A percentile compares a stretch with the other conserved stretches of the same genome.
Conservation (phyloP, 345 rosid genomes). For the Brassica incana region DNA sequence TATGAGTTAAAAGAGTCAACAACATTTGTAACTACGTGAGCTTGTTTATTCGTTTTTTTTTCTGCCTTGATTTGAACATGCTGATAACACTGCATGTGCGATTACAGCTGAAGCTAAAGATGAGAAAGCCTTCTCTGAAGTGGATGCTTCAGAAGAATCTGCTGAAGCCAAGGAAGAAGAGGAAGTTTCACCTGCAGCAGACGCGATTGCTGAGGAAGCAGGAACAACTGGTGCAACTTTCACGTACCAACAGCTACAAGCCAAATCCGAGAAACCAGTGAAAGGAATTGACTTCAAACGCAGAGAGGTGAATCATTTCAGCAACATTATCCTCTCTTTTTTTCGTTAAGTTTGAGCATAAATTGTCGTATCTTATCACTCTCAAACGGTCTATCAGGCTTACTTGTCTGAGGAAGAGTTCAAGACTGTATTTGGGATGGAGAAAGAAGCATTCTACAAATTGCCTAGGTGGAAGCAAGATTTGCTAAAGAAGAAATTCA, state of each 20-base stretch:
- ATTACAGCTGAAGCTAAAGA: conserved; percentile 47
- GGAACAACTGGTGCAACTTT: conserved; percentile 47
- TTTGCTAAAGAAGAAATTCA: conserved; percentile 75
- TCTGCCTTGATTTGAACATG: neutral
- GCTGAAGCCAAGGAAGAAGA: conserved; percentile 53
- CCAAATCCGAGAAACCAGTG: conserved; percentile 84
- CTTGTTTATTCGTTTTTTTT: neutral
- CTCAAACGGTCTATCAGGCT: conserved; percentile 48
- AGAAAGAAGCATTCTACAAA: conserved; percentile 74
- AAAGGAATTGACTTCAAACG: conserved; percentile 87
- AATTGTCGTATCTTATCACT: neutral
- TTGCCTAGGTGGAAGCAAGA: conserved; percentile 98
- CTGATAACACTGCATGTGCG: neutral
- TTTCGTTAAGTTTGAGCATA: neutral
- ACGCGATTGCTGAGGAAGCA: conserved; percentile 27
- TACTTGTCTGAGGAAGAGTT: conserved; percentile 88
- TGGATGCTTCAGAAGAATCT: conserved; percentile 51
- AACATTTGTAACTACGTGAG: too few species aligned
- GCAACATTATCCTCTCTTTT: neutral
- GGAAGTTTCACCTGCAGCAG: conserved; percentile 39
- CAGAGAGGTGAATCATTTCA: conserved; percentile 67
- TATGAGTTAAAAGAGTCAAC: too few species aligned
- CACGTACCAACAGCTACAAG: conserved; percentile 81
- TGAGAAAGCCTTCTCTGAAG: conserved; percentile 50
- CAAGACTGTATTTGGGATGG: conserved; percentile 61